Evolutionary conservation across 1,139 yeast species (phyloP).

Genomic region (Komagataea norvegica): DNA sequence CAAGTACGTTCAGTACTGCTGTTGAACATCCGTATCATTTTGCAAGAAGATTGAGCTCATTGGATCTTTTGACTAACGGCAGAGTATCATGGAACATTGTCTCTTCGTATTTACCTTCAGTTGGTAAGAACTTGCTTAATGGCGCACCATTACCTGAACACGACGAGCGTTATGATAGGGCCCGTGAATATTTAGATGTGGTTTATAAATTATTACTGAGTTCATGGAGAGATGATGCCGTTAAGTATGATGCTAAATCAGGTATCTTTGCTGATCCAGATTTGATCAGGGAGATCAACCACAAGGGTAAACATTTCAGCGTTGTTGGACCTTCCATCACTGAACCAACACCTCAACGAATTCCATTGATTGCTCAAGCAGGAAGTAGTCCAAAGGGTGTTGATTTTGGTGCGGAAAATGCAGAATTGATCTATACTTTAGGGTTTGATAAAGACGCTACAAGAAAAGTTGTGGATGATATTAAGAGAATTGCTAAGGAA

Average conservation of each 20-base stretch:
- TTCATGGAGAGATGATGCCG: conserved; percentile 43
- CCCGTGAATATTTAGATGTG: conserved; percentile 38
- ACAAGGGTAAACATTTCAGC: conserved; percentile 34
- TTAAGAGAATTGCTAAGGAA: conserved; percentile 31
- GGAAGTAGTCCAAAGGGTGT: conserved; percentile 42
- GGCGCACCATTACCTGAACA: conserved; percentile 36
- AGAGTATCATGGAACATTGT: conserved; percentile 44
- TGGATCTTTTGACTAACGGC: conserved; percentile 41
- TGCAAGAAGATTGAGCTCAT: conserved; percentile 39
- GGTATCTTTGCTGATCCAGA: conserved; percentile 37
- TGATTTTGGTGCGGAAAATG: conserved; percentile 42
- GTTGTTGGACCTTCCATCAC: conserved; percentile 42
- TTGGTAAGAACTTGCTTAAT: conserved; percentile 36
- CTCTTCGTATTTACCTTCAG: conserved; percentile 38
- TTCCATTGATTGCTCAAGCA: conserved; percentile 44
- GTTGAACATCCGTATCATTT: conserved; percentile 44
- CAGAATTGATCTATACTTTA: conserved; percentile 35
- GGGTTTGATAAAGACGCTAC: conserved; percentile 31
- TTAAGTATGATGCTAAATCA: conserved; percentile 29
- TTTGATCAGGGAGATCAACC: conserved; percentile 36
- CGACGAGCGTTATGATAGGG: conserved; percentile 37
- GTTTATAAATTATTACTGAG: conserved; percentile 36
- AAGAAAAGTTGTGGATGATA: conserved; percentile 24
- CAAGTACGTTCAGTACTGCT: conserved; percentile 41
- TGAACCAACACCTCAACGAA: conserved; percentile 41